Evolutionary conservation across 2,329 filamentous ascomycete species (phyloP), one percentile per base, ranked within the genome.

Genomic region (Sphaerulina vaccinii): DNA sequence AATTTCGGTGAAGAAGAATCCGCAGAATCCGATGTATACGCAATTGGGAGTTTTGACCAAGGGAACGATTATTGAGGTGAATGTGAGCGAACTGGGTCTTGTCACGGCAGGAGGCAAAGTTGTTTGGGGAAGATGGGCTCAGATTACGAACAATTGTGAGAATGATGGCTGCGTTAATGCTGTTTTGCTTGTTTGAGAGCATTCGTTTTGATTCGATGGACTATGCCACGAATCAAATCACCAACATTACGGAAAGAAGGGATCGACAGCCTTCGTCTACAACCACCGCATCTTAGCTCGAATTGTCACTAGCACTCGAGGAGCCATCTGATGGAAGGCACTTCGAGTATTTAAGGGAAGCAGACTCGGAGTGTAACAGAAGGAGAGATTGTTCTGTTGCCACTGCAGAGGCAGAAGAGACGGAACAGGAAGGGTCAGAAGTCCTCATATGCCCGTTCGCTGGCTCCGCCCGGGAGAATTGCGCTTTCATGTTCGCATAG

Each of bases 51-150:
- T 96, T 2, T 71, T 96, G 65, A 92, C 88, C 41, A 90, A 90
- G 73, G 89, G 89, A 58, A 92, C 84, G 23, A 83, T 86, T 57
- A 83, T 93, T 65, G 92, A 97, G 73, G 90, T 97, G 65, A 96
- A 99, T 68, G 90, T 96, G 23, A 87, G 82, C 51, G 93, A 99
- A 70, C 73, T 97, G 57, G 93, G 93, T 58, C 77, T 97, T 56
- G 90, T 95, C 13, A 97, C 93, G 2, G 86, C 91, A 1, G 85
- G 84, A 57, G 93, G 93, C 57, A 96, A 96, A 75, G 89, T 96
- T 7, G 89, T 92, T 5, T 96, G 91, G 91, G 90, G 89, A 62
- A 80, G 88, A 61, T 93, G 85, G 74, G 88, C 87, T 6, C 87
- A 90, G 71, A 79, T 88, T 44, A 80, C 79, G 13, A 80, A 81